A percentile compares a stretch with the other conserved stretches of the same genome.
Conservation (phyloP, 2,329 filamentous ascomycete species). For the Phaeomoniella chlamydospora region DNA sequence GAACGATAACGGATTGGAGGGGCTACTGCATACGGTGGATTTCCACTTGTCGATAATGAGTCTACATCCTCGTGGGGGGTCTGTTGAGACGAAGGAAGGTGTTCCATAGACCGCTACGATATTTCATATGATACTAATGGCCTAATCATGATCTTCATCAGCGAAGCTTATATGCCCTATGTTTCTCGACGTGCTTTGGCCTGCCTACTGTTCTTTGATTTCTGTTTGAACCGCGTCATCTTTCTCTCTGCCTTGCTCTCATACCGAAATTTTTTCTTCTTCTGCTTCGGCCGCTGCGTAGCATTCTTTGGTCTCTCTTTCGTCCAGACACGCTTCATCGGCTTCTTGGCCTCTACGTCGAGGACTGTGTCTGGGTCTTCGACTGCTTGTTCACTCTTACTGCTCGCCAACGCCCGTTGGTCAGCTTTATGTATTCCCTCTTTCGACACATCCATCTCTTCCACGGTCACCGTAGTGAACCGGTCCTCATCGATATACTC, state of each 20-base stretch:
- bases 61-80: neutral
- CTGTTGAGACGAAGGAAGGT: too few relatives aligned
- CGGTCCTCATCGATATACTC: slow-evolving; percentile 95
- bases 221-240: slow-evolving; percentile 44
- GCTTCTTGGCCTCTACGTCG: slow-evolving; percentile 9
- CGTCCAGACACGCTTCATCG: slow-evolving; percentile 30
- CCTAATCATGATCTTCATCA: slow-evolving; percentile 3
- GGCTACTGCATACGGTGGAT: too few relatives aligned
- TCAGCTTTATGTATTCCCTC: slow-evolving; percentile 52
- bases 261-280: slow-evolving; percentile 86
- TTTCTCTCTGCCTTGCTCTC: slow-evolving; percentile 75
- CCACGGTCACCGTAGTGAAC: slow-evolving; percentile 88
- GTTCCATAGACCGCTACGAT: slow-evolving; percentile 6
- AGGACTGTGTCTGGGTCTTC: slow-evolving; percentile 11
- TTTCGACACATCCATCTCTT: slow-evolving; percentile 67
- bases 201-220: slow-evolving; percentile 54
- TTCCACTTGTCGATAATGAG: neutral
- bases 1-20: too few relatives aligned
- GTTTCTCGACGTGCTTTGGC: slow-evolving; percentile 39
- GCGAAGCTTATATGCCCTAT: neutral
- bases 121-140: neutral
- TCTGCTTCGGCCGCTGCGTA: slow-evolving; percentile 43
- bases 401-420: slow-evolving; percentile 7
- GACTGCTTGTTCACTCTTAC: slow-evolving; percentile 19
- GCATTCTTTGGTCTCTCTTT: slow-evolving; percentile 31